Evolutionary conservation across 306 rosid species (phyloP).

Genomic region (Glycine soja): DNA sequence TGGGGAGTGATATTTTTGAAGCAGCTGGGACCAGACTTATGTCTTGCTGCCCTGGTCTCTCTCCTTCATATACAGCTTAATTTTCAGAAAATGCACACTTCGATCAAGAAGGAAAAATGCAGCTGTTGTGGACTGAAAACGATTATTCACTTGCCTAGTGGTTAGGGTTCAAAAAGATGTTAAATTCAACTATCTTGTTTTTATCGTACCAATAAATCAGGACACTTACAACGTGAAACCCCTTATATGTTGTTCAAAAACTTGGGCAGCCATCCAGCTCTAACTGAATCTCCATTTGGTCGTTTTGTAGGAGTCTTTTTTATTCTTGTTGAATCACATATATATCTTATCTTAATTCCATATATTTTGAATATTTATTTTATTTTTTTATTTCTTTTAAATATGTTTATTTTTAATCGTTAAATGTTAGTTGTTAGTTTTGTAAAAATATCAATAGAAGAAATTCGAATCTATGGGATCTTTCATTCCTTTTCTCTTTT

Average conservation of each 20-base stretch:
- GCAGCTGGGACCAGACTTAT: constrained; percentile 21
- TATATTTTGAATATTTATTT: no score
- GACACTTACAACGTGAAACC: neutral
- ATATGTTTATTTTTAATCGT: no score
- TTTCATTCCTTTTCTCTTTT: no score
- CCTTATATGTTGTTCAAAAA: neutral
- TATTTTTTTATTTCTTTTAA: no score
- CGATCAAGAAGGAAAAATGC: neutral
- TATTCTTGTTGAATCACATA: no score
- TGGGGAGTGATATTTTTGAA: constrained; percentile 17
- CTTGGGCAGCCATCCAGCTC: neutral
- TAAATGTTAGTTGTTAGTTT: no score
- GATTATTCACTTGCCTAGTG: constrained; percentile 32
- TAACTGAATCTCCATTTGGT: no score
- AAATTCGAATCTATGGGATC: no score
- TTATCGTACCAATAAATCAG: neutral
- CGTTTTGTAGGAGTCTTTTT: no score
- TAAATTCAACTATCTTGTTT: constrained; percentile 26
- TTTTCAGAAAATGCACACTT: neutral
- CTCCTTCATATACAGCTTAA: neutral
- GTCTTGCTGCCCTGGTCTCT: neutral
- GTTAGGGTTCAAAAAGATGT: constrained; percentile 38
- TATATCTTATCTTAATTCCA: no score
- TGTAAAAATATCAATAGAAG: no score
- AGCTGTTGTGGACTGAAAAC: constrained; percentile 28